Evolutionary conservation across 768 basidiomycete species (phyloP), one percentile per base, ranked within the genome.

Genomic region (Rhodosporidiobolus odoratus): DNA sequence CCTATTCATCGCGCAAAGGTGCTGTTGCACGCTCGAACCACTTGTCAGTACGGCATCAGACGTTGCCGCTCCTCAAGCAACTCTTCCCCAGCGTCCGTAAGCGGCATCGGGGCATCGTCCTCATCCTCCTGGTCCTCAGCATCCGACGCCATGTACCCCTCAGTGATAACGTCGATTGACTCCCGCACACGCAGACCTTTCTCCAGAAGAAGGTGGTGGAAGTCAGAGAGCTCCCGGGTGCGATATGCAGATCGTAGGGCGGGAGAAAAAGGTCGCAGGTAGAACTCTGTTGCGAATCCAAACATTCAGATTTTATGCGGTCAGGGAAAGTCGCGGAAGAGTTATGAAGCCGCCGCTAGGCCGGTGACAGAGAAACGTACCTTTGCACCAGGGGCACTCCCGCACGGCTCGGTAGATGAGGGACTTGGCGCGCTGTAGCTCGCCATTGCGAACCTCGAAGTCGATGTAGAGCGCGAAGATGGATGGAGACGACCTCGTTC

Each of bases 401-500:
- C 77, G 73, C 5, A 81, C 68, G 1, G 81, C 81, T 41, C 79
- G 75, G 60, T 79, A 80, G 41, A 80, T 77, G 23, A 81, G 74
- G 17, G 73, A 69, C 57, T 82, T 82, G 4, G 79, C 81, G 2
- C 73, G 67, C 6, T 68, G 45, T 1, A 62, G 43, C 27, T 77
- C 73, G 9, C 76, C 76, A 68, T 79, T 78, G 8, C 76, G 65
- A 30, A 76, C 60, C 68, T 81, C 81, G 58, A 81, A 81, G 21
- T 82, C 80, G 75, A 82, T 80, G 60, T 80, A 81, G 12, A 80
- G 72, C 37, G 70, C 74, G 80, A 81, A 82, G 1, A 82, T 45
- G 1, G 77, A 70, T 3, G 79, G 66, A 0, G 76, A 80, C 3
- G 76, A 72, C 38, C 71, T 71, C 0, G 79, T 79, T 1, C 80